phyloP scores from a whole-genome alignment of 441 rosid genomes.

The Mallotus japonicus region DNA sequence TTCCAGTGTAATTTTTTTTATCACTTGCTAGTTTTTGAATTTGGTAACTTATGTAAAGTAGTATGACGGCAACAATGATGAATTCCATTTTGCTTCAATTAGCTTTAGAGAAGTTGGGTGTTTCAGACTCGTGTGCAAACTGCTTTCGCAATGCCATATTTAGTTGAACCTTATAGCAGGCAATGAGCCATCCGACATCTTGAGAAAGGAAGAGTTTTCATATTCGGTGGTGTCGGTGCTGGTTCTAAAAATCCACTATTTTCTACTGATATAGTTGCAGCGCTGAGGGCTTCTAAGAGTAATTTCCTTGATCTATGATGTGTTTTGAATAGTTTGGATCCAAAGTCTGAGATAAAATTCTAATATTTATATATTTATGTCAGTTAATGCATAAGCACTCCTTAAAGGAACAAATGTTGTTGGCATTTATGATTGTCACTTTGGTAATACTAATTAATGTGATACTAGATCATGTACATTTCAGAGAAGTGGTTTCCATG shows the following conservation, averaged over 20 bases:
- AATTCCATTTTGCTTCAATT: conserved; percentile 84
- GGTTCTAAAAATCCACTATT: conserved; percentile 85
- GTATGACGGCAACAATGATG: conserved; percentile 95
- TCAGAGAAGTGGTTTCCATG: conserved; percentile 43
- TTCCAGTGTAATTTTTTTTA: conserved; percentile 4
- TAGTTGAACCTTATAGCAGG: conserved; percentile 81
- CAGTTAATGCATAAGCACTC: conserved; percentile 64
- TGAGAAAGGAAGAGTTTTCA: conserved; percentile 93
- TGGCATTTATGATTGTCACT: conserved; percentile 46
- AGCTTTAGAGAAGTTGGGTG: conserved; percentile 73
- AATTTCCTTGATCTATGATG: conserved; percentile 7
- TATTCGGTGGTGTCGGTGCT: conserved; percentile 80
- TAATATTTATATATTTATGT: conserved; percentile 1
- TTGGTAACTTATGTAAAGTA: conserved; percentile 20
- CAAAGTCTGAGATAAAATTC: background rate
- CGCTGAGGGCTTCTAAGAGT: conserved; percentile 68
- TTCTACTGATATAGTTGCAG: conserved; percentile 85
- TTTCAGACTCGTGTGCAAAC: conserved; percentile 74
- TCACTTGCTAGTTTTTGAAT: conserved; percentile 19
- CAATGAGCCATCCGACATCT: conserved; percentile 77
- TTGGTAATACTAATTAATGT: conserved; percentile 36
- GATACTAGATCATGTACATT: conserved; percentile 43
- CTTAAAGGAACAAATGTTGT: conserved; percentile 52
- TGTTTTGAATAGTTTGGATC: background rate
- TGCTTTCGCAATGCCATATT: conserved; percentile 61